Conservation (phyloP, 257 asterid genomes). For the Nicotiana obtusifolia region DNA sequence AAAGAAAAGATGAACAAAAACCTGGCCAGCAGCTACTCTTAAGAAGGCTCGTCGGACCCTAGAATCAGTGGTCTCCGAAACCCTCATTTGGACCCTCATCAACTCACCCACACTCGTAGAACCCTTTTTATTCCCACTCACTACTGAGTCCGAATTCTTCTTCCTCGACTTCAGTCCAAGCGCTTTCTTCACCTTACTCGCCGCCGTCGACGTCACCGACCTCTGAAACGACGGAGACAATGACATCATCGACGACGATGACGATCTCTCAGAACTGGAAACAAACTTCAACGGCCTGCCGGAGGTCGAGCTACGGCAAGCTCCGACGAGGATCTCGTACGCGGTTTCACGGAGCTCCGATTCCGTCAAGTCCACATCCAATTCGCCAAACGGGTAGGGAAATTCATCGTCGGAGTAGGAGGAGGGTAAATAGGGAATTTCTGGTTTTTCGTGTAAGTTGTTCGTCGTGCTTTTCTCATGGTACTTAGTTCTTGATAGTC, state of each 20-base stretch:
- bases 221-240: constrained; percentile 36
- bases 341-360: constrained; percentile 89
- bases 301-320: constrained; percentile 67
- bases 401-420: neutral
- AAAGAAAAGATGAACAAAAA: constrained; percentile 8
- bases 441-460: neutral
- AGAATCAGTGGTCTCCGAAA: constrained; percentile 76
- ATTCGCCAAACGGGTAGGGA: constrained; percentile 56
- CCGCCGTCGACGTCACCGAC: constrained; percentile 34
- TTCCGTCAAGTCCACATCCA: constrained; percentile 48
- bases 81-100: constrained; percentile 81
- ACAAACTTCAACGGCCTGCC: constrained; percentile 66
- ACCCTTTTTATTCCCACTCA: constrained; percentile 23
- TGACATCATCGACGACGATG: constrained; percentile 22
- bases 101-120: constrained; percentile 51
- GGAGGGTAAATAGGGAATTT: neutral
- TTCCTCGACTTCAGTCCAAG: constrained; percentile 58
- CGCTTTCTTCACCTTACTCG: constrained; percentile 72
- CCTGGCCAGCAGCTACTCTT: constrained; percentile 90
- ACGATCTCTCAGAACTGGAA: constrained; percentile 34
- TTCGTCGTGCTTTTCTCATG: neutral
- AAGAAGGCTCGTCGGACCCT: constrained; percentile 71
- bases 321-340: constrained; percentile 77
- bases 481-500: constrained; percentile 8
- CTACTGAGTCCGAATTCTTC: constrained; percentile 27